These are phyloP conservation scores for Blakeslea trispora DNA, from an alignment of 371 early-diverging fungal species.

Conservation along the genomic window DNA sequence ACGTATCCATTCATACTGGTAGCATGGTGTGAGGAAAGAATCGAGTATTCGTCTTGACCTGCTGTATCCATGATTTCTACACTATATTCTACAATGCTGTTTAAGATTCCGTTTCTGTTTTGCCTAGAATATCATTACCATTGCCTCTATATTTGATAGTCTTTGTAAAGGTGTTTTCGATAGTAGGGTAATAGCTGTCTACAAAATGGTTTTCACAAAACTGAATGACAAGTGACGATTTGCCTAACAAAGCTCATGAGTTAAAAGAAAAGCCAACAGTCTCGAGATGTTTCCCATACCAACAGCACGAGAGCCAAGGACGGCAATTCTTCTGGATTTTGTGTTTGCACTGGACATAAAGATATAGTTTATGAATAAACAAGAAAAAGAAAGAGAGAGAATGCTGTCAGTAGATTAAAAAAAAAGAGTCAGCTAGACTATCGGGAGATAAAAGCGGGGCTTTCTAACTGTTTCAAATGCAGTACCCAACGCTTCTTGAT, in stretches of 20 bases:
- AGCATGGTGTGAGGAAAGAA: slow-evolving; percentile 87
- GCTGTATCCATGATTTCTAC: slow-evolving; percentile 96
- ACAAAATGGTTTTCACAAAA: slow-evolving; percentile 93
- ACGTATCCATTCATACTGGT: slow-evolving; percentile 93
- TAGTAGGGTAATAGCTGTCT: slow-evolving; percentile 83
- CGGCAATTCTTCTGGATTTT: slow-evolving; percentile 68
- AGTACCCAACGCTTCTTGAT: too few species aligned
- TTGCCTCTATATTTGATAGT: slow-evolving; percentile 79
- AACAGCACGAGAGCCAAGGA: slow-evolving; percentile 85
- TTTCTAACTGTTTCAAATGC: too few species aligned
- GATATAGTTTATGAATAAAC: too few species aligned
- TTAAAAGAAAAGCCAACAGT: background rate
- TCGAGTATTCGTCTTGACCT: slow-evolving; percentile 97
- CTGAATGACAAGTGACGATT: slow-evolving; percentile 91
- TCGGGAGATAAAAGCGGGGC: too few species aligned
- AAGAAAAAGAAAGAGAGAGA: slow-evolving; percentile 3
- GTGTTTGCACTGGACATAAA: slow-evolving; percentile 30
- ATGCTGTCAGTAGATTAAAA: background rate
- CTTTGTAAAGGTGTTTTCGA: slow-evolving; percentile 90
- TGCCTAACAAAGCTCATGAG: slow-evolving; percentile 57
- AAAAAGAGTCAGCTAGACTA: background rate
- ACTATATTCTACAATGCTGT: slow-evolving; percentile 63
- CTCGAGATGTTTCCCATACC: slow-evolving; percentile 74
- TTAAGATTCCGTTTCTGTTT: background rate
- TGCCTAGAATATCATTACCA: slow-evolving; percentile 40